Conservation (phyloP, 2,329 filamentous ascomycete genomes). For the Alternaria sp. region DNA sequence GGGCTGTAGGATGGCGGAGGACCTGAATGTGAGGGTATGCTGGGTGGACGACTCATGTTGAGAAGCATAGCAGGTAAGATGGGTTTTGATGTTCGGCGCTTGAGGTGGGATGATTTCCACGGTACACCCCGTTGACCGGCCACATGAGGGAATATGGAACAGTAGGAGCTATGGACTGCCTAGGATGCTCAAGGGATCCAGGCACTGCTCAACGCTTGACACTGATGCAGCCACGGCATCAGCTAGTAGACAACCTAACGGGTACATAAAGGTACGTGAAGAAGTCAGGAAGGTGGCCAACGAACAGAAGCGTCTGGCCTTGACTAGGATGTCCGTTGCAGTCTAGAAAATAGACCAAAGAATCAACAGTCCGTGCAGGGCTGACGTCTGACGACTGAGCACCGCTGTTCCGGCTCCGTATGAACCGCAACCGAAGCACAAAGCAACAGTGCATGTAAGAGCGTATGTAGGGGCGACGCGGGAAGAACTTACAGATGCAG, state of each 20-base stretch:
- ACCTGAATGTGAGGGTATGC: conserved; percentile 79
- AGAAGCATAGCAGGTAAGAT: conserved; percentile 54
- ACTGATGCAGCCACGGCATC: conserved; percentile 42
- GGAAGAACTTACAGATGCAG: conserved; percentile 40
- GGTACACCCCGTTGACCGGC: conserved; percentile 37
- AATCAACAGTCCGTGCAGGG: conserved; percentile 48
- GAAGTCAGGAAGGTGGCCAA: conserved; percentile 30
- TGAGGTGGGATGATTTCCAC: conserved; percentile 40
- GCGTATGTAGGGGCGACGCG: conserved; percentile 29
- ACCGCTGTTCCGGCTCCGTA: conserved; percentile 41
- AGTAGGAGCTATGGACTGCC: conserved; percentile 35
- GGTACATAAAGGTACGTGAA: conserved; percentile 40
- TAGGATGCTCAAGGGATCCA: conserved; percentile 34
- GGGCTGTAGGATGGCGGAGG: conserved; percentile 37
- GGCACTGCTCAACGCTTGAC: conserved; percentile 31
- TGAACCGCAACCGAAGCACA: conserved; percentile 41
- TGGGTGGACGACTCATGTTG: conserved; percentile 80
- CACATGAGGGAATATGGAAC: conserved; percentile 42
- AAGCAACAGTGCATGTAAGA: conserved; percentile 36
- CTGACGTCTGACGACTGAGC: conserved; percentile 48
- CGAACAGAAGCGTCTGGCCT: conserved; percentile 42
- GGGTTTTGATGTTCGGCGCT: conserved; percentile 32
- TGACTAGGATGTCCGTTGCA: conserved; percentile 41
- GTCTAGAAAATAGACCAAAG: conserved; percentile 42
- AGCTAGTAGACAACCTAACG: conserved; percentile 36